Conservation (phyloP, 345 rosid species). For the Ceriops zippeliana region DNA sequence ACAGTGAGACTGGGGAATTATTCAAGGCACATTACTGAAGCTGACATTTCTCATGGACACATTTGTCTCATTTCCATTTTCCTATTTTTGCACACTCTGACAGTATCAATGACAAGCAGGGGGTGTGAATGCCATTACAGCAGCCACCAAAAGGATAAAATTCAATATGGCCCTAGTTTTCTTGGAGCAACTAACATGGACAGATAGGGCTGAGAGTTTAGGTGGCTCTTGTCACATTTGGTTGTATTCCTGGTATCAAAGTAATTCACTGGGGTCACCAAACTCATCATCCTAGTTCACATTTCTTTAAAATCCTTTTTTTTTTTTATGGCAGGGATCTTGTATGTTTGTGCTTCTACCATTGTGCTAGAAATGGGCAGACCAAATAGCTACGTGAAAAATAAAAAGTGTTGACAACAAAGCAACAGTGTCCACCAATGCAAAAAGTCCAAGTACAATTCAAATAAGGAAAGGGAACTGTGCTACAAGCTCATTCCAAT, state of each 20-base stretch:
- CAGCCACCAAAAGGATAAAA: background rate
- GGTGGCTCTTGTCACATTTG: background rate
- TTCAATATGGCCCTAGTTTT: too few species aligned
- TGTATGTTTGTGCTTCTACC: background rate
- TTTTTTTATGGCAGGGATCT: background rate
- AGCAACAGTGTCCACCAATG: background rate
- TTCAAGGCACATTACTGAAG: background rate
- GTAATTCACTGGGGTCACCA: background rate
- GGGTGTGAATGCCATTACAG: too few species aligned
- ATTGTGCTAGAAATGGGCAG: background rate
- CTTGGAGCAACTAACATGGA: too few species aligned
- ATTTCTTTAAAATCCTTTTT: background rate
- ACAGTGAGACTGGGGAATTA: conserved; percentile 11
- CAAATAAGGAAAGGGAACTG: background rate
- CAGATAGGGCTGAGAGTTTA: too few species aligned
- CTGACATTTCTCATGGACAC: background rate
- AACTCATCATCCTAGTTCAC: background rate
- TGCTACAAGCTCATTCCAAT: background rate
- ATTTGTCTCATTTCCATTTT: background rate
- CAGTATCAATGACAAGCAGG: too few species aligned
- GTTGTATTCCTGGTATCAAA: background rate
- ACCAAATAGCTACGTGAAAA: background rate
- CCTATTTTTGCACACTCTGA: background rate
- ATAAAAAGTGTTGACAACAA: background rate
- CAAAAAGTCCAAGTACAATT: background rate